Evolutionary conservation across 2,329 filamentous ascomycete species (phyloP).

Genomic region (Epichloe uncinata): DNA sequence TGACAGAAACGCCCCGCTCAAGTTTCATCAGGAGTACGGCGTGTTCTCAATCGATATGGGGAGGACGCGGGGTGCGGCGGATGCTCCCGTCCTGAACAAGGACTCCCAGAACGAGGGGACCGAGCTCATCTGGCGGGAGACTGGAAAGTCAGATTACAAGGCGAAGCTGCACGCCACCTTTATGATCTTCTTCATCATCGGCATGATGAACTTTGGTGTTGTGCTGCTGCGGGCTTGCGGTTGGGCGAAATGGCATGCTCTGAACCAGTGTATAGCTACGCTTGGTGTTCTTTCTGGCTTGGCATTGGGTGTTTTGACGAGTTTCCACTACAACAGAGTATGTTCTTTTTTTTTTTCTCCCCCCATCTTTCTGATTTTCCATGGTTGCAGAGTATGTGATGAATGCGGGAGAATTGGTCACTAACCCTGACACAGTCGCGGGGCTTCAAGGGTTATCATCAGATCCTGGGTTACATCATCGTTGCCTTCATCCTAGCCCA

Average conservation of each 20-base stretch:
- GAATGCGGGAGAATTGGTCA: background rate
- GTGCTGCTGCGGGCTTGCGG: constrained; percentile 37
- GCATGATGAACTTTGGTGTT: constrained; percentile 42
- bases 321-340: constrained; percentile 42
- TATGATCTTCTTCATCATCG: constrained; percentile 43
- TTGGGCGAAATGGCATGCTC: constrained; percentile 40
- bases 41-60: constrained; percentile 42
- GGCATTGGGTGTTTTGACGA: constrained; percentile 38
- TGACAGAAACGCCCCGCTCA: constrained; percentile 28
- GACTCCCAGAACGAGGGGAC: constrained; percentile 24
- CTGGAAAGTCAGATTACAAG: constrained; percentile 23
- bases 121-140: constrained; percentile 16
- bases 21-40: constrained; percentile 40
- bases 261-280: constrained; percentile 37
- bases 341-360: constrained; percentile 16
- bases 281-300: constrained; percentile 35
- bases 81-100: constrained; percentile 26
- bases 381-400: background rate
- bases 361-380: too few relatives aligned
- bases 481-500: constrained; percentile 38
- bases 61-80: constrained; percentile 31
- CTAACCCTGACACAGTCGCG: constrained; percentile 28
- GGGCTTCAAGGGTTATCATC: constrained; percentile 38
- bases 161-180: constrained; percentile 32
- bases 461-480: constrained; percentile 44